Percentiles rank a stretch among this genome's conserved stretches.
phyloP scores from a whole-genome alignment of 306 rosid genomes.

The Rosa lucieae region DNA sequence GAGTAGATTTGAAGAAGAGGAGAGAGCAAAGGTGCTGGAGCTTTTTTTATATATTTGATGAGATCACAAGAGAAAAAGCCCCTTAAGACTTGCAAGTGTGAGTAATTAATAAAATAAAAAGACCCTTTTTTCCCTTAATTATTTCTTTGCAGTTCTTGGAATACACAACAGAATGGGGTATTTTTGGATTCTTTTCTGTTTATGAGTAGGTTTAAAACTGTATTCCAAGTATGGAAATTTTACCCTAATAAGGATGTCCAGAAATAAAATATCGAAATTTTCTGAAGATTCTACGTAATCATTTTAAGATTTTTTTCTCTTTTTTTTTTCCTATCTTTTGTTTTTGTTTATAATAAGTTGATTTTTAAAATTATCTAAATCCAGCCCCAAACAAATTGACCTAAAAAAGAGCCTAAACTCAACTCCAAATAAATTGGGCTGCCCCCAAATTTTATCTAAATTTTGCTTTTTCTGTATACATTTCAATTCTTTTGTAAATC shows the following conservation, averaged over 20 bases:
- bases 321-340: not conserved
- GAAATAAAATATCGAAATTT: not conserved
- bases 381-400: not conserved
- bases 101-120: not conserved
- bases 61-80: slow-evolving; percentile 40
- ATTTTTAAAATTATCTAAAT: too few species aligned
- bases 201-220: not conserved
- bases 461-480: too few species aligned
- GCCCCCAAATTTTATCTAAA: too few species aligned
- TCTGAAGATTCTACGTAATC: not conserved
- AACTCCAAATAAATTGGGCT: too few species aligned
- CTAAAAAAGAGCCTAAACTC: too few species aligned
- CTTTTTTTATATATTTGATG: slow-evolving; percentile 26
- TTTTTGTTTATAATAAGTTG: not conserved
- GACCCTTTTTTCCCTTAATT: too few species aligned
- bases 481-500: too few species aligned
- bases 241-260: not conserved
- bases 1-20: slow-evolving; percentile 9
- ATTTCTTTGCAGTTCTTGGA: not conserved
- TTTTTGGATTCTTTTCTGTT: not conserved
- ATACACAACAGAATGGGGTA: not conserved
- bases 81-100: not conserved
- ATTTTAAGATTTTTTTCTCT: not conserved
- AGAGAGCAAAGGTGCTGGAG: slow-evolving; percentile 40
- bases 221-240: not conserved